These are phyloP conservation scores for Helianthus tuberosus DNA, from an alignment of 129 eudicot genomes.

Conservation along the genomic window DNA sequence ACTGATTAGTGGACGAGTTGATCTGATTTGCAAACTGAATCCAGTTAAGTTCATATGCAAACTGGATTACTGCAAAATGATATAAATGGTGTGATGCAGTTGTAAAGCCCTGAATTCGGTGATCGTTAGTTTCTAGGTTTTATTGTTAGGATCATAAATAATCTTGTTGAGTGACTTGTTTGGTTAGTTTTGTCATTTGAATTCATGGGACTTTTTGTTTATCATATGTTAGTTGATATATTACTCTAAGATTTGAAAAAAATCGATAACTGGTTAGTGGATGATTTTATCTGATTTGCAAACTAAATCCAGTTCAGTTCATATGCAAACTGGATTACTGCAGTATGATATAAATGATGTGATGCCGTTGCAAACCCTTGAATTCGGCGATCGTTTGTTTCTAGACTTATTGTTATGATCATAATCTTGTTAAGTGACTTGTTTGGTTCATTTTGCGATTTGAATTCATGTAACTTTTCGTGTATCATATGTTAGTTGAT, in stretches of 20 bases:
- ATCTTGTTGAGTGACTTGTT: not conserved
- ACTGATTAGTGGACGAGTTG: not conserved
- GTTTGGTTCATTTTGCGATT: not conserved
- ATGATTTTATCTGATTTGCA: not conserved
- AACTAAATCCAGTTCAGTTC: not conserved
- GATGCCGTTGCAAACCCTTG: not conserved
- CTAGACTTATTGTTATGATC: constrained; percentile 1
- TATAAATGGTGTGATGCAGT: not conserved
- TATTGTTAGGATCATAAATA: not conserved
- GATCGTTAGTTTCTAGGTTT: not conserved
- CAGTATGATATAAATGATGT: not conserved
- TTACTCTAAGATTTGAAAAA: not conserved
- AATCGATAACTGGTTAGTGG: not conserved
- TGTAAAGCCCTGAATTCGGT: not conserved
- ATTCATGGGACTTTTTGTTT: not conserved
- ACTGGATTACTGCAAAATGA: not conserved
- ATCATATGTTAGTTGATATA: not conserved
- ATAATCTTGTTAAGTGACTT: not conserved
- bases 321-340: constrained; percentile 1
- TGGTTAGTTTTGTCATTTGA: not conserved
- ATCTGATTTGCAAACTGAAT: not conserved
- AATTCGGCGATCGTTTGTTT: not conserved
- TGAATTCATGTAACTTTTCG: not conserved
- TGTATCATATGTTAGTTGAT: not conserved
- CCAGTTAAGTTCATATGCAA: not conserved